A percentile compares a stretch with the other conserved stretches of the same genome.
Conservation (phyloP, 345 rosid genomes). For the Bretschneidera sinensis region DNA sequence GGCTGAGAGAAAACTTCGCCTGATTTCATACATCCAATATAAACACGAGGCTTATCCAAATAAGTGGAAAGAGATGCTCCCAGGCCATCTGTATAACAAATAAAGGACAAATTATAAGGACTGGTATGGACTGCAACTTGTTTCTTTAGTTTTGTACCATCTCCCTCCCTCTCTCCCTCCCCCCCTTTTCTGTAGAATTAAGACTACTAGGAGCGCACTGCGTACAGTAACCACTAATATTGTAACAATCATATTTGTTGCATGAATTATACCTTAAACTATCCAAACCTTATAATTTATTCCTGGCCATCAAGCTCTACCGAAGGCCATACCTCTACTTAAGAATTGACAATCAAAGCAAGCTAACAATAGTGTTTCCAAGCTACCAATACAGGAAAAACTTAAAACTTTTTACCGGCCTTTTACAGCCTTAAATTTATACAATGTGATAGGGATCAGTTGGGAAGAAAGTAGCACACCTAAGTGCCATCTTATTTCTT, state of each 20-base stretch:
- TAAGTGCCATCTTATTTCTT: neutral
- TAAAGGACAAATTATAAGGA: constrained; percentile 8
- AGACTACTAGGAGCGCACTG: too few relatives aligned
- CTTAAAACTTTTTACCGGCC: too few relatives aligned
- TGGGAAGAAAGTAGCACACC: constrained; percentile 2
- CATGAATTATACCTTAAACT: too few relatives aligned
- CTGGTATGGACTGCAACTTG: neutral
- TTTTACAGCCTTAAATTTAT: neutral
- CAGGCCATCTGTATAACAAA: constrained; percentile 32
- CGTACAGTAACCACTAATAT: neutral
- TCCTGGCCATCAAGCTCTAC: neutral
- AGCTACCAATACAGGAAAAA: neutral
- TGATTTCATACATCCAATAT: constrained; percentile 56
- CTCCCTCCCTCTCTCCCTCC: too few relatives aligned
- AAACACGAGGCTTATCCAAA: constrained; percentile 38
- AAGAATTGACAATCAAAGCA: neutral
- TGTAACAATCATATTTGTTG: too few relatives aligned
- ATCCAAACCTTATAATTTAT: too few relatives aligned
- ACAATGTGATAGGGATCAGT: neutral
- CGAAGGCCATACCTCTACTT: too few relatives aligned
- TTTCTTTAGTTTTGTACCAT: neutral
- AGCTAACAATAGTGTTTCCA: neutral
- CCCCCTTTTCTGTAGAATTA: too few relatives aligned
- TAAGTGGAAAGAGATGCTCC: constrained; percentile 39
- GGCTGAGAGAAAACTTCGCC: constrained; percentile 41